Percentiles rank a stretch among this genome's conserved stretches.
phyloP scores from a whole-genome alignment of 352 stramenopile species.

The Globisporangium nunn region DNA sequence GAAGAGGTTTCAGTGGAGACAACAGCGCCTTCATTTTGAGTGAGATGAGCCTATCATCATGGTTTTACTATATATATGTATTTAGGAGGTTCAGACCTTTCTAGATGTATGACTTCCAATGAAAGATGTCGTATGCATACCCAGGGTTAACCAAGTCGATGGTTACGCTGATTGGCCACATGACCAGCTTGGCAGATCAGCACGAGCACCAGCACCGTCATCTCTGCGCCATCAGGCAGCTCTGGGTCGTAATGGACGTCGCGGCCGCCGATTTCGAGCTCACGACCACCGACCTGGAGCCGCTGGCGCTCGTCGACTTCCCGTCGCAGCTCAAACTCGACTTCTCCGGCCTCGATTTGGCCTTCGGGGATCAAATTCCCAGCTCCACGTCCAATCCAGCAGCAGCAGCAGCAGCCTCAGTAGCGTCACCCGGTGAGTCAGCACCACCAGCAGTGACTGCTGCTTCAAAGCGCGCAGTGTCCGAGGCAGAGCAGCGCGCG shows the following conservation, averaged over 20 bases:
- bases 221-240: background rate
- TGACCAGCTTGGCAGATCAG: too few relatives aligned
- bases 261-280: constrained; percentile 8
- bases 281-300: constrained; percentile 7
- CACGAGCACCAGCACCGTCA: background rate
- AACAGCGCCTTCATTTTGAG: too few relatives aligned
- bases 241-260: constrained; percentile 2
- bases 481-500: constrained; percentile 42
- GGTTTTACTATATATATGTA: too few relatives aligned
- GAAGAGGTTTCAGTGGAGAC: too few relatives aligned
- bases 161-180: too few relatives aligned
- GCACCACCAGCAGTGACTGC: constrained; percentile 2
- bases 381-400: background rate
- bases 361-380: too few relatives aligned
- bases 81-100: too few relatives aligned
- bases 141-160: too few relatives aligned
- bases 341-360: constrained; percentile 10
- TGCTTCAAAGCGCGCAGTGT: constrained; percentile 6
- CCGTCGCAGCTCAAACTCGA: constrained; percentile 15
- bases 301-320: constrained; percentile 13
- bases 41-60: too few relatives aligned
- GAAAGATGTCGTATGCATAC: too few relatives aligned
- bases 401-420: constrained; percentile 1
- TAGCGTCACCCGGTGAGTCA: too few relatives aligned
- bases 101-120: too few relatives aligned